Percentiles rank a stretch among this genome's conserved stretches.
Conservation (phyloP, 2,329 filamentous ascomycete genomes). For the Fusarium pseudonygamai region DNA sequence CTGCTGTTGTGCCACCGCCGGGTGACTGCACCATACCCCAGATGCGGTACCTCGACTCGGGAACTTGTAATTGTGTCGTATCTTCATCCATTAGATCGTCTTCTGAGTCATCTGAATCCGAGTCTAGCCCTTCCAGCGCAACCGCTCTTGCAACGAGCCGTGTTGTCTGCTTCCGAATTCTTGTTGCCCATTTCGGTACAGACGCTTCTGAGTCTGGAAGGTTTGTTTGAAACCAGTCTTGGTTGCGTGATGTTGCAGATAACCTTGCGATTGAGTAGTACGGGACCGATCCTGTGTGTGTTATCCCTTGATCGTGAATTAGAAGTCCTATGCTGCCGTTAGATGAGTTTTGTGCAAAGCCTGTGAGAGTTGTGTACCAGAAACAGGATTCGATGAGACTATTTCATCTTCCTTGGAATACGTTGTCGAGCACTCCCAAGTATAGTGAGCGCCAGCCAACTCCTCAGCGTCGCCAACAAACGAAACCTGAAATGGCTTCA, state of each 20-base stretch:
- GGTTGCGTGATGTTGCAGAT: constrained; percentile 61
- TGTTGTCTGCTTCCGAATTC: constrained; percentile 56
- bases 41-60: constrained; percentile 60
- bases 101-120: constrained; percentile 47
- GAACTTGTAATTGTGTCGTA: constrained; percentile 53
- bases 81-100: constrained; percentile 47
- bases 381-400: constrained; percentile 47
- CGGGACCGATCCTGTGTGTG: constrained; percentile 47
- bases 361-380: constrained; percentile 1
- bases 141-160: constrained; percentile 57
- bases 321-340: constrained; percentile 53
- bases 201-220: constrained; percentile 42
- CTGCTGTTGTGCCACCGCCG: constrained; percentile 61
- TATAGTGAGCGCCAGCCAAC: constrained; percentile 49
- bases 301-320: constrained; percentile 49
- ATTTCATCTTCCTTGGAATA: constrained; percentile 51
- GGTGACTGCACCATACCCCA: constrained; percentile 64
- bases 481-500: constrained; percentile 61
- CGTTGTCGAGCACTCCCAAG: constrained; percentile 57
- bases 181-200: constrained; percentile 58
- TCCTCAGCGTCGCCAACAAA: constrained; percentile 45
- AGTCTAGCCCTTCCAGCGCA: constrained; percentile 51
- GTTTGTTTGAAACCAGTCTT: constrained; percentile 65
- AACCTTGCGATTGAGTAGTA: constrained; percentile 63
- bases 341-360: background rate